Percentiles rank a stretch among this genome's conserved stretches.
phyloP scores from a whole-genome alignment of 148 eudicot species.

The Chenopodium berlandieri region DNA sequence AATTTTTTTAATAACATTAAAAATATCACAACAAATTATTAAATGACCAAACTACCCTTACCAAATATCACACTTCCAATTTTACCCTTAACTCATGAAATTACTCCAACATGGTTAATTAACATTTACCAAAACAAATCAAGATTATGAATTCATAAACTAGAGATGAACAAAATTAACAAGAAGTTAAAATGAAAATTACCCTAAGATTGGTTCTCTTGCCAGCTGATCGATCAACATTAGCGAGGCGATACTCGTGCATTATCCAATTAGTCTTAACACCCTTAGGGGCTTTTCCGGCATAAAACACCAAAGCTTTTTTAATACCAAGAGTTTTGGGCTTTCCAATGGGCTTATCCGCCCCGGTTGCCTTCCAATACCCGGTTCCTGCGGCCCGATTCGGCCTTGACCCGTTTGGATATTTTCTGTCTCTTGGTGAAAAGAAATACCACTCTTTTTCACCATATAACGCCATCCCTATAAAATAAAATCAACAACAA shows the following conservation, averaged over 20 bases:
- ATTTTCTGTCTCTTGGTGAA: constrained; percentile 65
- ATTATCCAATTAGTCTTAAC: constrained; percentile 69
- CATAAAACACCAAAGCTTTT: constrained; percentile 65
- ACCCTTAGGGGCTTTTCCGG: constrained; percentile 63
- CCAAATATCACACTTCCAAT: neutral
- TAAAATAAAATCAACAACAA: neutral
- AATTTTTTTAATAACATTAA: neutral
- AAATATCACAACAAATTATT: too few relatives aligned
- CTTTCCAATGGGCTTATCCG: constrained; percentile 58
- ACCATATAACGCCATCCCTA: constrained; percentile 52
- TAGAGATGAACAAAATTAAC: neutral
- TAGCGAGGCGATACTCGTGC: constrained; percentile 72
- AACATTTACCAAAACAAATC: too few relatives aligned
- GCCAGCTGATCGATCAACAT: constrained; percentile 56
- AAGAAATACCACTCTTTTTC: constrained; percentile 76
- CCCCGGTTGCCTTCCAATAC: constrained; percentile 78
- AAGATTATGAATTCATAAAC: neutral
- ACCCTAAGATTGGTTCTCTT: constrained; percentile 52
- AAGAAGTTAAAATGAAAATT: constrained; percentile 5
- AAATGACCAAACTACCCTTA: neutral
- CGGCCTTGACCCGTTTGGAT: constrained; percentile 68
- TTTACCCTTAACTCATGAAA: neutral
- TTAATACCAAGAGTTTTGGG: constrained; percentile 60
- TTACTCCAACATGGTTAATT: too few relatives aligned
- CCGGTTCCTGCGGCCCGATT: constrained; percentile 71